phyloP scores from a whole-genome alignment of 768 basidiomycete genomes.

The Leccinum truebloodii region DNA sequence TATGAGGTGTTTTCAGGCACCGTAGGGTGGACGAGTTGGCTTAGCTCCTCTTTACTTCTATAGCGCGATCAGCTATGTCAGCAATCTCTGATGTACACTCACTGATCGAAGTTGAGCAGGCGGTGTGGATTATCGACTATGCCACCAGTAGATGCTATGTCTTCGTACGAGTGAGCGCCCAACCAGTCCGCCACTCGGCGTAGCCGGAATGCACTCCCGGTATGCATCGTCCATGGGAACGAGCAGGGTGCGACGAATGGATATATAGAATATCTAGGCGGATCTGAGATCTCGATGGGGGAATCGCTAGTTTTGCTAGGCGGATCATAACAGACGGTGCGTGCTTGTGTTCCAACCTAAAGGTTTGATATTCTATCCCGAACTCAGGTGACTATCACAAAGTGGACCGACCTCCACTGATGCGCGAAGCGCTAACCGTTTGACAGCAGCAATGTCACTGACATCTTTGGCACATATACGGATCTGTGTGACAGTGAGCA shows the following conservation, averaged over 20 bases:
- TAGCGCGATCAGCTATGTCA: slow-evolving; percentile 10
- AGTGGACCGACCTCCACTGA: slow-evolving; percentile 48
- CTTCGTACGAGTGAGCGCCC: slow-evolving; percentile 35
- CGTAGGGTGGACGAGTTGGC: slow-evolving; percentile 12
- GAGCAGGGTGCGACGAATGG: slow-evolving; percentile 58
- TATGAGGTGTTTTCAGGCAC: slow-evolving; percentile 1
- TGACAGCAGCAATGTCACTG: slow-evolving; percentile 43
- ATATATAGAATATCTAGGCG: slow-evolving; percentile 58
- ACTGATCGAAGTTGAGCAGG: slow-evolving; percentile 40
- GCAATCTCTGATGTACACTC: slow-evolving; percentile 13
- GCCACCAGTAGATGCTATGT: slow-evolving; percentile 38
- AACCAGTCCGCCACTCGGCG: slow-evolving; percentile 67
- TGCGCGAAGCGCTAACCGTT: slow-evolving; percentile 53
- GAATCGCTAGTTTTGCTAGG: slow-evolving; percentile 27
- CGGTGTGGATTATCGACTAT: slow-evolving; percentile 37
- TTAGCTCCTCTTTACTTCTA: slow-evolving; percentile 21
- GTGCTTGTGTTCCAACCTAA: slow-evolving; percentile 17
- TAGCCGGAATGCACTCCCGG: slow-evolving; percentile 53
- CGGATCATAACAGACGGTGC: slow-evolving; percentile 34
- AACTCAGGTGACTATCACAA: slow-evolving; percentile 10
- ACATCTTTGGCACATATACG: slow-evolving; percentile 53
- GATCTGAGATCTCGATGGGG: slow-evolving; percentile 32
- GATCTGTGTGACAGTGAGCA: slow-evolving; percentile 40
- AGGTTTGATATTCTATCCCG: slow-evolving; percentile 4
- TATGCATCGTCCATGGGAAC: slow-evolving; percentile 48